These are phyloP conservation scores for Exophiala bonariae DNA, from an alignment of 2,329 filamentous ascomycete species.

Conservation along the genomic window DNA sequence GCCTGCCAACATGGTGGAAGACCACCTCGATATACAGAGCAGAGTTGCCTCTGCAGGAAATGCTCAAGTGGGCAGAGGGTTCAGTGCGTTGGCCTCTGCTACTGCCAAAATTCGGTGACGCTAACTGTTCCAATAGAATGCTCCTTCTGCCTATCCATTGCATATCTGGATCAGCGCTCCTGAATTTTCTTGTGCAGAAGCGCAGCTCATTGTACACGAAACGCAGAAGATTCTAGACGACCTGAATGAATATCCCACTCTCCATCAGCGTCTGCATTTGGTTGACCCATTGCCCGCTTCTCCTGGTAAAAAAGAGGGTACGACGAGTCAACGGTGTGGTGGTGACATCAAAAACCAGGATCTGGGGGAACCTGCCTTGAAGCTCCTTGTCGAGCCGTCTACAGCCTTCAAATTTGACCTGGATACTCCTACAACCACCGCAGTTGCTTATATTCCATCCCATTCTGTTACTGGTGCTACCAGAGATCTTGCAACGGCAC, in stretches of 20 bases:
- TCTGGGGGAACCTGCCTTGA: constrained; percentile 59
- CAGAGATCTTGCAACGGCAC: constrained; percentile 70
- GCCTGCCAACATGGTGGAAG: constrained; percentile 92
- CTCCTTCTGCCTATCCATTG: constrained; percentile 83
- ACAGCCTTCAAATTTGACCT: constrained; percentile 28
- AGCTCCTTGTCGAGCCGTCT: constrained; percentile 65
- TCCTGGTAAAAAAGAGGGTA: constrained; percentile 1
- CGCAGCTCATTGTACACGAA: constrained; percentile 71
- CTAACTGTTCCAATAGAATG: constrained; percentile 61
- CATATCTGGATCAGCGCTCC: constrained; percentile 75
- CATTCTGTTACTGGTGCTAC: background rate
- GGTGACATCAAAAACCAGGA: constrained; percentile 30
- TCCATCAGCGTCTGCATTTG: constrained; percentile 74
- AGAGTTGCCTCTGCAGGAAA: constrained; percentile 75
- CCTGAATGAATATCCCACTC: constrained; percentile 79
- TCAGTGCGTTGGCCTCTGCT: constrained; percentile 56
- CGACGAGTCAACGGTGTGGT: constrained; percentile 11
- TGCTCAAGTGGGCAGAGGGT: constrained; percentile 90
- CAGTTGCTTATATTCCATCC: constrained; percentile 13
- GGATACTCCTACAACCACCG: constrained; percentile 11
- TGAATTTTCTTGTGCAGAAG: constrained; percentile 64
- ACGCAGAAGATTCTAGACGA: constrained; percentile 86
- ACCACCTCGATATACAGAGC: constrained; percentile 93
- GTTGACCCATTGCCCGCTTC: constrained; percentile 39
- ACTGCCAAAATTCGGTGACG: constrained; percentile 4